These are phyloP conservation scores for Petrea volubilis DNA, from an alignment of 257 asterid genomes.

Conservation along the genomic window DNA sequence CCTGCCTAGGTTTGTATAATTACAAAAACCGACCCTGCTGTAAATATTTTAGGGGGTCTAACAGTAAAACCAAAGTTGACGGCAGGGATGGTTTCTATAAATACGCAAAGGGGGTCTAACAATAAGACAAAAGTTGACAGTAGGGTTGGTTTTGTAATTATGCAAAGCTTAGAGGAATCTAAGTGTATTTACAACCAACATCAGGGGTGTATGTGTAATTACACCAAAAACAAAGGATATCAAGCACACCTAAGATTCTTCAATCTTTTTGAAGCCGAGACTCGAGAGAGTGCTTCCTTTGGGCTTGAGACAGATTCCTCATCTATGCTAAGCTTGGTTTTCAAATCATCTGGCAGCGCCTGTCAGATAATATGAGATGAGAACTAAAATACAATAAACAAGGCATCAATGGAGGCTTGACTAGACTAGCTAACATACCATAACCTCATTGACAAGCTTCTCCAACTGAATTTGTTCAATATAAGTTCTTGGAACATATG, in stretches of 20 bases:
- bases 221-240: too few relatives aligned
- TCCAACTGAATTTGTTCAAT: slow-evolving; percentile 97
- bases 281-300: slow-evolving; percentile 79
- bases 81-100: too few relatives aligned
- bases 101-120: too few relatives aligned
- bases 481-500: slow-evolving; percentile 86
- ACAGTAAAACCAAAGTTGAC: too few relatives aligned
- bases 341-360: slow-evolving; percentile 97
- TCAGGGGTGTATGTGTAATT: too few relatives aligned
- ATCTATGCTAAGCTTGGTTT: slow-evolving; percentile 85
- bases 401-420: slow-evolving; percentile 1
- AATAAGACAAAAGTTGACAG: too few relatives aligned
- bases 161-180: too few relatives aligned
- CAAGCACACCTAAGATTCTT: slow-evolving; percentile 57
- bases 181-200: too few relatives aligned
- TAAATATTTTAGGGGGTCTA: too few relatives aligned
- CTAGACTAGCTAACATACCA: slow-evolving; percentile 58
- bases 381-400: slow-evolving; percentile 15
- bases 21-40: too few relatives aligned
- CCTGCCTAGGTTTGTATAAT: too few relatives aligned
- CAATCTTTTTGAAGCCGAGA: slow-evolving; percentile 62
- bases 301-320: slow-evolving; percentile 88
- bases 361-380: slow-evolving; percentile 39
- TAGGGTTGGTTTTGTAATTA: too few relatives aligned
- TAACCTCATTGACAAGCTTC: slow-evolving; percentile 88